Evolutionary conservation across 306 rosid species (phyloP), one percentile per base, ranked within the genome.

Genomic region (Dryas octopetala): DNA sequence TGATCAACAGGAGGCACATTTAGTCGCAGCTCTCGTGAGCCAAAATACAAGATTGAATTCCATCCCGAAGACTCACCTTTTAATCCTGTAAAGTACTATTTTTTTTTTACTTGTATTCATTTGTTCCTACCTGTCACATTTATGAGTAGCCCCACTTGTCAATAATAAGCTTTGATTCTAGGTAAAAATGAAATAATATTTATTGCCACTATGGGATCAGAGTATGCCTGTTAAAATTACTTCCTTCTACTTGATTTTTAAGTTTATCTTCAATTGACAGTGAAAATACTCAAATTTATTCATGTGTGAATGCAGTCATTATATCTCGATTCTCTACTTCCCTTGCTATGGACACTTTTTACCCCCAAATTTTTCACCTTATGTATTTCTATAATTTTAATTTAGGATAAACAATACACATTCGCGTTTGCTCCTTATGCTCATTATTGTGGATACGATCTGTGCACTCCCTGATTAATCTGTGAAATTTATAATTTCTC

Each of bases 41-140:
- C 97, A 6, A 95, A 95, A 74, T 92, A 86, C 90, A 92, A 81
- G 80, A 90, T 95, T 69, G 91, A 95, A 83, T 95, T 95, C 64
- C 97, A 90, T 75, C 62, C 93, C 32, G 83, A 88, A 81, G 90
- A 90, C 66, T 90, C 96, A 16, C 99, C 96, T 52, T 95, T 82
- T 83, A 82, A 58, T 73, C 97, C 96, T 38, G 97, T 95, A 86
- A 86, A 92, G 28, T 55, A 57, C 14, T 47, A 53, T 64, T 66
- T 28, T 19, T 78, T 26, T 5, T 67, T 16, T 17, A 44, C 6
- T 1, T 50, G 11, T 64, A 73, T 17, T 47, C 7, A 55, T 45
- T 55, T 41, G 44, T n/a, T 64, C 19, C 26, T 6, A 41, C 40
- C 0, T 51, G 16, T 15, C 19, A 28, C 41, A 58, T 58, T 4